Base-by-base conservation (phyloP, 192 early-diverging fungal genomes). In the Entomortierella beljakovae region DNA sequence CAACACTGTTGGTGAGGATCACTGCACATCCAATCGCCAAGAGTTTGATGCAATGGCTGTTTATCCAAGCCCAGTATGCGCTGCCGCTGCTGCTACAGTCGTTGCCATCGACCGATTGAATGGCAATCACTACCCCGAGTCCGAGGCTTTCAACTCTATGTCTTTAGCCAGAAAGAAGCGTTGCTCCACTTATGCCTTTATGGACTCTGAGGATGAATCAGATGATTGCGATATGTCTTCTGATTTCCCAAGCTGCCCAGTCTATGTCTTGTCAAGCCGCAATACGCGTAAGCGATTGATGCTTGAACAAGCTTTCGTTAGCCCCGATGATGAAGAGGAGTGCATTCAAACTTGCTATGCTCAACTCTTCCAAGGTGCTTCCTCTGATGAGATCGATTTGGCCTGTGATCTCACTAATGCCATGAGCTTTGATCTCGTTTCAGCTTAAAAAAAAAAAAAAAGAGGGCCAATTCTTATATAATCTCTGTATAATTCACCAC, bases 201-300 rank as follows among this genome's bases (percentile, higher is more conserved):
- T 68, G 60, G 54, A 25, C 2, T 62, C 60, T 5, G 74, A 77
- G 13, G 65, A 77, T 25, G 65, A 68, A 22, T 63, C 65, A 6
- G 62, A 65, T 33, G 57, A 77, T 13, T 56, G 53, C 9, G 54
- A 53, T n/a, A 61, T 57, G 6, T 18, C 40, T 22, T 34, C 51
- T 8, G 65, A 63, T 25, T 68, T 58, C 42, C 49, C 35, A n/a
- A 55, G 38, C n/a, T 48, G 52, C 5, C 66, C 65, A 3, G 74
- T 77, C n/a, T 77, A 67, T 53, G 74, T 77, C 33, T 69, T 77
- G 74, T 77, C 74, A 3, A 77, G 74, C 49, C 57, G 74, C 33
- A 51, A 77, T 69, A 63, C 74, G 49, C 74, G 74, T 66, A 77
- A 77, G 61, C 74, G 74, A 22, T 49, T 77, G 32, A 77, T 77